Evolutionary conservation across 257 asterid species (phyloP).

Genomic region (Salvia hispanica): DNA sequence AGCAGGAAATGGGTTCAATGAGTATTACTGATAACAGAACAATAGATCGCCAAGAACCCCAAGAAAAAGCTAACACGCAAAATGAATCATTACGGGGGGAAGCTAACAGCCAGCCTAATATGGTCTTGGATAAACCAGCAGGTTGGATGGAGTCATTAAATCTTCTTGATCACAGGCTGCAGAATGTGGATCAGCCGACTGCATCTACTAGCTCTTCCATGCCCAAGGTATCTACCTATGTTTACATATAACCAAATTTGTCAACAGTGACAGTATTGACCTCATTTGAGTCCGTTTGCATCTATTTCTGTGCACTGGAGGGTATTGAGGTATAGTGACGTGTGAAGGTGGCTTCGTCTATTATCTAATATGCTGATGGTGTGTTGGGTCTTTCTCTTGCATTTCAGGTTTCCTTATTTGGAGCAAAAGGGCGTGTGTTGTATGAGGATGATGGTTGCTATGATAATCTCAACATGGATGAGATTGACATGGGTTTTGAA

Average conservation of each 20-base stretch:
- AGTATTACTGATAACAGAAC: conserved; percentile 38
- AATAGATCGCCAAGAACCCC: conserved; percentile 20
- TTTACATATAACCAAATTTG: conserved; percentile 17
- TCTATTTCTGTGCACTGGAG: conserved; percentile 18
- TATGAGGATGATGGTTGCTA: conserved; percentile 47
- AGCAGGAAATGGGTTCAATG: conserved; percentile 54
- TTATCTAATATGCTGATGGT: conserved; percentile 1
- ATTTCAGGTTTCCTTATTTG: conserved; percentile 42
- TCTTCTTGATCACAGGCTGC: conserved; percentile 31
- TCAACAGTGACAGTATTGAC: conserved; percentile 1
- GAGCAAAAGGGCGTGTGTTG: conserved; percentile 39
- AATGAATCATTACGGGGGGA: conserved; percentile 25
- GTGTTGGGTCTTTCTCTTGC: not conserved
- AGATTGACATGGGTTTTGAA: conserved; percentile 55
- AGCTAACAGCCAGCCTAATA: conserved; percentile 31
- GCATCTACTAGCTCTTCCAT: conserved; percentile 39
- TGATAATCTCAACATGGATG: conserved; percentile 53
- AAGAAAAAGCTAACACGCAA: conserved; percentile 27
- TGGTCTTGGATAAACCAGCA: conserved; percentile 36
- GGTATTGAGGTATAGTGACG: not conserved
- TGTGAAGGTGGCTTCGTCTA: conserved; percentile 4
- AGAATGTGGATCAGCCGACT: conserved; percentile 25
- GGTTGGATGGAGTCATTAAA: conserved; percentile 32
- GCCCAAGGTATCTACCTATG: conserved; percentile 41
- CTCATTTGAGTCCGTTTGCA: conserved; percentile 1